Conservation (phyloP, 768 basidiomycete genomes). For the Trametes meyenii region DNA sequence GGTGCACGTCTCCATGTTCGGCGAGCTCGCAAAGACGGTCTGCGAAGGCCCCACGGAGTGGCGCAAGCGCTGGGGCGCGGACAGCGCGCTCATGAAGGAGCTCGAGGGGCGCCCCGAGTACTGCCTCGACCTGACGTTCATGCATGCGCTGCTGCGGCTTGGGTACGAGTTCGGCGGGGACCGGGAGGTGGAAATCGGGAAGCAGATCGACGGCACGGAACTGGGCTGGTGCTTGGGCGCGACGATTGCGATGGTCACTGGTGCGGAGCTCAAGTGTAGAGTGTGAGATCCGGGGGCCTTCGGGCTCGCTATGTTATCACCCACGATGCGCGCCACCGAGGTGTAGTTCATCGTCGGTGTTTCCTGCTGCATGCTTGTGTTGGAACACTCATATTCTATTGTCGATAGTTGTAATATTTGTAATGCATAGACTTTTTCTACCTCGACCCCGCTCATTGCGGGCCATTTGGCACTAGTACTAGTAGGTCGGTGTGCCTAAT, state of each 20-base stretch:
- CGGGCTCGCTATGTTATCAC: background rate
- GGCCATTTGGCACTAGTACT: too few relatives aligned
- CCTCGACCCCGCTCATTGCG: too few relatives aligned
- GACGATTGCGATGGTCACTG: constrained; percentile 68
- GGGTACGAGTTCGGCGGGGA: constrained; percentile 87
- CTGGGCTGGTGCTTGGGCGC: constrained; percentile 94
- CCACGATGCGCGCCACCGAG: background rate
- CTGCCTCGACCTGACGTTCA: constrained; percentile 95
- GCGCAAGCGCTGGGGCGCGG: constrained; percentile 49
- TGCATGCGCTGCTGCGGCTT: constrained; percentile 82
- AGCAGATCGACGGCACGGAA: constrained; percentile 87
- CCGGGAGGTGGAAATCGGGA: constrained; percentile 76
- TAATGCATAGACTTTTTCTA: too few relatives aligned
- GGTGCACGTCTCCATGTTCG: constrained; percentile 54
- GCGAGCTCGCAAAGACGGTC: constrained; percentile 65
- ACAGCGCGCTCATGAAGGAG: constrained; percentile 60
- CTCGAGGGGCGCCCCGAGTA: constrained; percentile 86
- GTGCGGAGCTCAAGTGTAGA: constrained; percentile 58
- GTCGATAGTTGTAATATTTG: too few relatives aligned
- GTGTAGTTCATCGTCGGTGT: too few relatives aligned
- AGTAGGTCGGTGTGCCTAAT: too few relatives aligned
- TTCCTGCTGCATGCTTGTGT: too few relatives aligned
- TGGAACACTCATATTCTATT: too few relatives aligned
- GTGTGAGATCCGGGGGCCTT: constrained; percentile 17
- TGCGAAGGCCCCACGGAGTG: constrained; percentile 72